Base-by-base conservation (phyloP, 2,329 filamentous ascomycete species). In the Penicillium sp. region DNA sequence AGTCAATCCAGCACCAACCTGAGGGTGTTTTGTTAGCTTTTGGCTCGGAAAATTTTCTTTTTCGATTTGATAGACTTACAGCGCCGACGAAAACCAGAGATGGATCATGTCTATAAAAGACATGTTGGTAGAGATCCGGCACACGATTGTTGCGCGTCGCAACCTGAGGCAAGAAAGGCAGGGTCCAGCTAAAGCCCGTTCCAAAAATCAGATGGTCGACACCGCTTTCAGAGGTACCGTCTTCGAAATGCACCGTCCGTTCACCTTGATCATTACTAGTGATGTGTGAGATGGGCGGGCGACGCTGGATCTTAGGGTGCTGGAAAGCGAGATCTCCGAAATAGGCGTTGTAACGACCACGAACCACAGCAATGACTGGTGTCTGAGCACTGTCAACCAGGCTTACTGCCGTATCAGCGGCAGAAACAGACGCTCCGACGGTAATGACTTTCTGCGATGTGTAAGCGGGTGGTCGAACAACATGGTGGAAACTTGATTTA, bases 171-270 rank as follows among this genome's bases (percentile, higher is more conserved):
- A 87, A 68, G 66, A 88, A 89, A 0, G 85, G 86, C 0, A 88
- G 68, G 0, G 83, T 84, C 84, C 84, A 89, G 27, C 77, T 81
- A 69, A 87, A 89, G 0, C 87, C 87, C 0, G 87, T 89, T 23
- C 85, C 86, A 58, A 89, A 86, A 61, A 89, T 82, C 60, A 89
- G 78, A 63, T 83, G 69, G 68, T 89, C 86, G 15, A 89, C 82
- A 19, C 82, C 75, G 0, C 76, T 61, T 7, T 86, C 75, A 0
- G 68, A 75, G 1, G 75, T 80, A 2, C 85, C 85, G 60, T 88
- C 83, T 35, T 79, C 75, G 48, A 89, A 84, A 41, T 71, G 56
- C 56, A 83, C 75, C 0, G 87, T 81, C 23, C 79, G 71, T 77
- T 38, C 80, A 74, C 23, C 77, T 52, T 51, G 56, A 65, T 35